Conservation (phyloP, 495 filamentous ascomycete genomes). For the Xylaria intraflava region DNA sequence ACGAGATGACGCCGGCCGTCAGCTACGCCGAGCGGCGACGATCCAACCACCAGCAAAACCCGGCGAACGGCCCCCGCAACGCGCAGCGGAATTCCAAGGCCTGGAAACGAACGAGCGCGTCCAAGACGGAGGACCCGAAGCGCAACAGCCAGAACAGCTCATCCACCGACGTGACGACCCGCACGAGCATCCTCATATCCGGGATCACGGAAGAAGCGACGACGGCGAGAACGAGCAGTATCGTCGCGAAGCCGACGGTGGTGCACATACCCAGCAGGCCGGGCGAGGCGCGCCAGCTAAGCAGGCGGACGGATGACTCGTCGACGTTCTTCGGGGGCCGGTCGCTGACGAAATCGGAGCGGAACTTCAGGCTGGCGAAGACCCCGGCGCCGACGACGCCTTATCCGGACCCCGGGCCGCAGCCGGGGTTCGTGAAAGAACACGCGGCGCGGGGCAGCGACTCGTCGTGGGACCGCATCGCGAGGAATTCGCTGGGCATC, state of each 20-base stretch:
- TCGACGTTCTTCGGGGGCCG: constrained; percentile 19
- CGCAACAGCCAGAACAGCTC: constrained; percentile 17
- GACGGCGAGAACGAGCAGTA: constrained; percentile 19
- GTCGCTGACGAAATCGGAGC: constrained; percentile 16
- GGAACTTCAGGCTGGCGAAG: constrained; percentile 14
- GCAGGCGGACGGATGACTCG: constrained; percentile 15
- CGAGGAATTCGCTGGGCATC: constrained; percentile 27
- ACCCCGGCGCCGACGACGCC: background rate
- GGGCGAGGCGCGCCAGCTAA: constrained; percentile 21
- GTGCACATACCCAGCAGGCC: constrained; percentile 27
- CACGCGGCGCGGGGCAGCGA: constrained; percentile 5
- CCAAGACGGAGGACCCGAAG: constrained; percentile 4
- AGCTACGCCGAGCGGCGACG: constrained; percentile 13
- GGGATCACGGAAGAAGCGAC: constrained; percentile 21
- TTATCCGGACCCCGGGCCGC: constrained; percentile 1
- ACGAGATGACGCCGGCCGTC: constrained; percentile 11
- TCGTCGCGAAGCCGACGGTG: constrained; percentile 24
- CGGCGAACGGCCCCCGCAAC: constrained; percentile 2
- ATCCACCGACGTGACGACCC: constrained; percentile 19
- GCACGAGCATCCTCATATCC: constrained; percentile 25
- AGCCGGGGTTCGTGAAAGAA: constrained; percentile 4
- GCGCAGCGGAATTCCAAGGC: constrained; percentile 19
- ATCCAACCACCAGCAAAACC: constrained; percentile 12
- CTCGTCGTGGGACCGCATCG: constrained; percentile 16
- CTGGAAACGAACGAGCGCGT: constrained; percentile 20